phyloP scores from a whole-genome alignment of 441 rosid species.

The Jatropha multifida region DNA sequence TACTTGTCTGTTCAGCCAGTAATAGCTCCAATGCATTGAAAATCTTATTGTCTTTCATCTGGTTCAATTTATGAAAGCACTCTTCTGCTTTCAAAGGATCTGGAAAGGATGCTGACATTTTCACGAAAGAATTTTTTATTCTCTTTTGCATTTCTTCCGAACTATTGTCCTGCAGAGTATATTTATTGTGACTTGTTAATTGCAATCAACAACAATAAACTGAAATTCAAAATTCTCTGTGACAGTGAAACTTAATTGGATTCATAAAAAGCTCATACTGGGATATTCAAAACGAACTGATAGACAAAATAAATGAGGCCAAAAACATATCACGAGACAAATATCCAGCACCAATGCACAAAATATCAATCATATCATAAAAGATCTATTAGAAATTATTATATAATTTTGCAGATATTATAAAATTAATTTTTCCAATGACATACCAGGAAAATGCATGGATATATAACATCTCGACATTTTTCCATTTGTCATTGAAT shows the following conservation, averaged over 20 bases:
- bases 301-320: background rate
- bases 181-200: constrained; percentile 24
- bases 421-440: too few relatives aligned
- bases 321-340: too few relatives aligned
- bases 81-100: constrained; percentile 79
- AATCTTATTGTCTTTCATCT: constrained; percentile 59
- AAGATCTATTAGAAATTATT: too few relatives aligned
- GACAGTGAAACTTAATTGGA: background rate
- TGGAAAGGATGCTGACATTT: constrained; percentile 77
- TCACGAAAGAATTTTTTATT: constrained; percentile 45
- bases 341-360: background rate
- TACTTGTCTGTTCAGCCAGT: constrained; percentile 48
- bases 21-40: constrained; percentile 55
- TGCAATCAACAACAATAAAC: background rate
- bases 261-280: background rate
- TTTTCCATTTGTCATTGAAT: background rate
- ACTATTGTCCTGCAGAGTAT: constrained; percentile 51
- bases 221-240: constrained; percentile 1
- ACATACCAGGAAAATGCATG: too few relatives aligned
- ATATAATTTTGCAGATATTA: background rate
- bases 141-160: constrained; percentile 53
- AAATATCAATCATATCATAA: background rate
- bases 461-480: too few relatives aligned
- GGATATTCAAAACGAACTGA: background rate
- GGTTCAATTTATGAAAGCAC: constrained; percentile 62